Base-by-base conservation (phyloP, 768 basidiomycete genomes). In the Tylopilus subfusipes region DNA sequence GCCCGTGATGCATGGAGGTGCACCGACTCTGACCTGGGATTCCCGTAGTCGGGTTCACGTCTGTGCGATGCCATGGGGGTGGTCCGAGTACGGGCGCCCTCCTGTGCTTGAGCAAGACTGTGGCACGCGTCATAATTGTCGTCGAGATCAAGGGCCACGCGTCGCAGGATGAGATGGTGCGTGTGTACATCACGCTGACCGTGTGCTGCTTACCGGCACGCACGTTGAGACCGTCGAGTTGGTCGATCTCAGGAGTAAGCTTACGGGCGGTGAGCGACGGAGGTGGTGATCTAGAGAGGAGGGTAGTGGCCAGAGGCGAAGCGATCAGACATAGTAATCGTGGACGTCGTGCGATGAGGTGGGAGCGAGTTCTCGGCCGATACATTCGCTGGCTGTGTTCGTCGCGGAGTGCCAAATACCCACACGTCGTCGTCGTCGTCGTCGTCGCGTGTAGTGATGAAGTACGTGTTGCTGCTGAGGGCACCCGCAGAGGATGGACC, bases 381-480 rank as follows among this genome's bases (percentile, higher is more conserved):
- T 10, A 14, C 31, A 10, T 5, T 33, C 31, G 31, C 5, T 2
- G 5, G 31, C 31, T 10, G 13, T 3, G 2, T 27, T 27, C 25
- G 24, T 43, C 18, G 31, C 47, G 53, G n/a, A n/a, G 48, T 50
- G 44, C 16, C 53, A 55, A 55, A 53, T 45, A 21, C 18, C 12
- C 16, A 36, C 5, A n/a, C n/a, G n/a, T n/a, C n/a, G n/a, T n/a
- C 34, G 9, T 36, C 34, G 34, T 44, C 43, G 18, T 44, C 42
- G 42, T 47, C 51, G 10, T 53, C 44, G 30, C 30, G 18, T 16
- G 36, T 22, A 39, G 9, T 0, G 44, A 69, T 68, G 61, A 58
- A 62, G 44, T 59, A 66, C 36, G 76, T 81, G 18, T 57, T 82
- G 31, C 62, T 82, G 13, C 68, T 82, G 50, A 73, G 78, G 55